Percentiles rank a stretch among this genome's conserved stretches.
These are phyloP conservation scores for Sugiyamaella lignohabitans DNA, from an alignment of 805 yeast genomes.

Conservation along the genomic window DNA sequence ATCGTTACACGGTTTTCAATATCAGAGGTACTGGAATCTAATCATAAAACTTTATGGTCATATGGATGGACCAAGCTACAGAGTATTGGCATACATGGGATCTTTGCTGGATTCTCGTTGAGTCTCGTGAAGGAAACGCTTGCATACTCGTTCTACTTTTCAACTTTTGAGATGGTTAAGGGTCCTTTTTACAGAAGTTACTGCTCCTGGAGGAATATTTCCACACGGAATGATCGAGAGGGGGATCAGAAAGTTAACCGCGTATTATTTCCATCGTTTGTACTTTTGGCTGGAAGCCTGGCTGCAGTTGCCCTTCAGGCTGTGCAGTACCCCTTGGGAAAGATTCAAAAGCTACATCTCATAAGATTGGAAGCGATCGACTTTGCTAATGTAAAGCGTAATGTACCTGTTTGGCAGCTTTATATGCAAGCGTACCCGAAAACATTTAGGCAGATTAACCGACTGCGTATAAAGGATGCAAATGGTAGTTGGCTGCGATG, in stretches of 20 bases:
- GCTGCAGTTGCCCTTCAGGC: slow-evolving; percentile 74
- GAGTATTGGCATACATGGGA: slow-evolving; percentile 74
- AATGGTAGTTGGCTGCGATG: slow-evolving; percentile 53
- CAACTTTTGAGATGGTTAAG: slow-evolving; percentile 72
- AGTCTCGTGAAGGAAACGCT: slow-evolving; percentile 67
- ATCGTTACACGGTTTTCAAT: slow-evolving; percentile 75
- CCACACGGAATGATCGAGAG: slow-evolving; percentile 2
- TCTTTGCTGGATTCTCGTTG: slow-evolving; percentile 83
- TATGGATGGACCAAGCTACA: slow-evolving; percentile 63
- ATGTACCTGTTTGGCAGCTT: slow-evolving; percentile 30
- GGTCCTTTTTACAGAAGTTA: slow-evolving; percentile 37
- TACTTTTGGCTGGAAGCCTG: slow-evolving; percentile 77
- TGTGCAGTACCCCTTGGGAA: slow-evolving; percentile 77
- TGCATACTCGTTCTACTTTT: slow-evolving; percentile 82
- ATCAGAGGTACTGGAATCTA: slow-evolving; percentile 62
- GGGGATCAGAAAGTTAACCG: slow-evolving; percentile 31
- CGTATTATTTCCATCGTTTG: slow-evolving; percentile 58
- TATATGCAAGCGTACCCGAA: slow-evolving; percentile 74
- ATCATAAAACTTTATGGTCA: slow-evolving; percentile 66
- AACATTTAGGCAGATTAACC: slow-evolving; percentile 56
- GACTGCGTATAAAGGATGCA: slow-evolving; percentile 46
- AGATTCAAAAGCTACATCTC: slow-evolving; percentile 72
- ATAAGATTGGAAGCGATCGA: slow-evolving; percentile 77
- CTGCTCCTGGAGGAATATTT: slow-evolving; percentile 21
- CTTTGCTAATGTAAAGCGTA: slow-evolving; percentile 34